Percentiles rank a stretch among this genome's conserved stretches.
These are phyloP conservation scores for Ceriops tagal DNA, from an alignment of 345 rosid species.

Conservation along the genomic window DNA sequence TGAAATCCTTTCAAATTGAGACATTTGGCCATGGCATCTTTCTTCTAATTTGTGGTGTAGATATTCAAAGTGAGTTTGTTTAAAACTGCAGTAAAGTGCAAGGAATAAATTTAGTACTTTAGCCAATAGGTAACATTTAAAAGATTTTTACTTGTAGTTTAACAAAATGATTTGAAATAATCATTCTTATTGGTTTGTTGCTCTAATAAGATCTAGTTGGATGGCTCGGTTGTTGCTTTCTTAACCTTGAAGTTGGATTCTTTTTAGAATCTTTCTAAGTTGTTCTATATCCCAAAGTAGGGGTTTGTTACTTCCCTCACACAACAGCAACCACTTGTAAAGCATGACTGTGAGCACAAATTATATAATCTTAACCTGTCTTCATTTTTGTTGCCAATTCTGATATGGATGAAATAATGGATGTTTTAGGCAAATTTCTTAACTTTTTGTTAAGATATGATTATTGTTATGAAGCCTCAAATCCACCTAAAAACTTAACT, in stretches of 20 bases:
- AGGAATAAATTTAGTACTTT: constrained; percentile 91
- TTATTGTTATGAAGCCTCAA: no score
- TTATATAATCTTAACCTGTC: constrained; percentile 39
- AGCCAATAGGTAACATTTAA: constrained; percentile 61
- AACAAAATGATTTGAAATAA: constrained; percentile 4
- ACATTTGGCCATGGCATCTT: not conserved
- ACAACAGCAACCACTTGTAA: constrained; percentile 82
- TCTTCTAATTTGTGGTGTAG: constrained; percentile 28
- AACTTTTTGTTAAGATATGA: no score
- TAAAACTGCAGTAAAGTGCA: constrained; percentile 89
- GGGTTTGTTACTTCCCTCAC: constrained; percentile 87
- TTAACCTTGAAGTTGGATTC: constrained; percentile 9
- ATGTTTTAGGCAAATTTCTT: no score
- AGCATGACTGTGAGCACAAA: constrained; percentile 72
- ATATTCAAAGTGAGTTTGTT: constrained; percentile 87
- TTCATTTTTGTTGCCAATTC: not conserved
- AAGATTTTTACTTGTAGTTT: constrained; percentile 7
- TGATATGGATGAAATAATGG: no score
- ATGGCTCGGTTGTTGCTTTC: not conserved
- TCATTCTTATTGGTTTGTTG: not conserved
- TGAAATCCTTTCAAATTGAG: not conserved
- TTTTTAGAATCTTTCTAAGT: constrained; percentile 79
- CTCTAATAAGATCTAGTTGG: not conserved
- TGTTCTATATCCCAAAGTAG: constrained; percentile 78
- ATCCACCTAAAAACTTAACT: no score